Percentiles rank a stretch among this genome's conserved stretches.
Conservation (phyloP, 441 rosid genomes). For the Bruguiera hainesii region DNA sequence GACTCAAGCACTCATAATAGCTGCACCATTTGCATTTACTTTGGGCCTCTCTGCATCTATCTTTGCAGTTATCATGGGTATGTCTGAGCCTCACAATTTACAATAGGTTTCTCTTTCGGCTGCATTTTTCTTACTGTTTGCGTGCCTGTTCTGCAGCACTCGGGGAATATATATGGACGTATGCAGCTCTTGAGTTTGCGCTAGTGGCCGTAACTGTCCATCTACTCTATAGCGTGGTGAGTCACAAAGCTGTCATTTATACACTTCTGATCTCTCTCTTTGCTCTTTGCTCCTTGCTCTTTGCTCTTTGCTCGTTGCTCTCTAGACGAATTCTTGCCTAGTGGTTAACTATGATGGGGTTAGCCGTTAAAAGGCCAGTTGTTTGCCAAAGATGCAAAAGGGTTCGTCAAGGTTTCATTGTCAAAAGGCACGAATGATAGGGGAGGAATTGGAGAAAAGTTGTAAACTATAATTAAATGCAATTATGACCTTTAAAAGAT, state of each 20-base stretch:
- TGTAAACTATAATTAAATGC: neutral
- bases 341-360: neutral
- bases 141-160: slow-evolving; percentile 57
- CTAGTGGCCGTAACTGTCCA: slow-evolving; percentile 68
- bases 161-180: slow-evolving; percentile 91
- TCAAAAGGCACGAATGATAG: too few relatives aligned
- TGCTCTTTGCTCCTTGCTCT: neutral
- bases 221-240: slow-evolving; percentile 59
- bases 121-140: neutral
- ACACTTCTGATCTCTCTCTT: neutral
- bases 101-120: neutral
- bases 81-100: slow-evolving; percentile 12
- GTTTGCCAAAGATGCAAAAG: neutral
- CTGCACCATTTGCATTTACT: slow-evolving; percentile 84
- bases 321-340: neutral
- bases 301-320: neutral
- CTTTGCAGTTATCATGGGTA: slow-evolving; percentile 73
- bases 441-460: neutral
- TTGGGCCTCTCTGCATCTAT: slow-evolving; percentile 68
- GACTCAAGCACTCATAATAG: slow-evolving; percentile 56
- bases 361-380: neutral
- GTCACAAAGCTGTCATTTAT: slow-evolving; percentile 22
- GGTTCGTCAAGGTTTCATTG: neutral
- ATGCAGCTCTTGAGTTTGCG: slow-evolving; percentile 88
- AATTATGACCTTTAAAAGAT: neutral